phyloP scores from a whole-genome alignment of 495 filamentous ascomycete genomes.

The Xylaria scruposa region DNA sequence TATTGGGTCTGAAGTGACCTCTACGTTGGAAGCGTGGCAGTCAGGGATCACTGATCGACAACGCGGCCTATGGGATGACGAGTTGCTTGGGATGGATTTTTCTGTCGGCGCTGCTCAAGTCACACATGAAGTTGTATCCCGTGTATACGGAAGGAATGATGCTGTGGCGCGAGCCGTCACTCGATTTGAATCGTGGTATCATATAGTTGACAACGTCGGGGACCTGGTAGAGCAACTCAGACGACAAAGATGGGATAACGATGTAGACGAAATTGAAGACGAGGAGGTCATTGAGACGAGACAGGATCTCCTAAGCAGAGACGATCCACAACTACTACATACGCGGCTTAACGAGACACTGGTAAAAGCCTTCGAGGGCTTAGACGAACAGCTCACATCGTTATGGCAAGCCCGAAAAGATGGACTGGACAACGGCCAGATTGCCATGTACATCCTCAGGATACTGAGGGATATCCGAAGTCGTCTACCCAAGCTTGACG shows the following conservation, averaged over 20 bases:
- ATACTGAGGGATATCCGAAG: slow-evolving; percentile 76
- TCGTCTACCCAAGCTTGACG: slow-evolving; percentile 61
- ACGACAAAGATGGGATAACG: slow-evolving; percentile 75
- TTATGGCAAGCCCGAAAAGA: slow-evolving; percentile 54
- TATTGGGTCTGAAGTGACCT: slow-evolving; percentile 64
- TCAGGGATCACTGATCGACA: slow-evolving; percentile 52
- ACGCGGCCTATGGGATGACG: slow-evolving; percentile 67
- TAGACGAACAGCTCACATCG: slow-evolving; percentile 62
- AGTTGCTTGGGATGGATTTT: slow-evolving; percentile 54
- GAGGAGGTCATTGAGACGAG: slow-evolving; percentile 73
- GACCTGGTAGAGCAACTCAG: slow-evolving; percentile 69
- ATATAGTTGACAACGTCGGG: slow-evolving; percentile 64
- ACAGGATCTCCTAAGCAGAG: slow-evolving; percentile 67
- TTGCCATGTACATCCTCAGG: slow-evolving; percentile 76
- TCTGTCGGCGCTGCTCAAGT: slow-evolving; percentile 51
- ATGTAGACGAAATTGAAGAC: slow-evolving; percentile 76
- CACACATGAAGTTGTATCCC: slow-evolving; percentile 52
- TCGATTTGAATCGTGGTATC: slow-evolving; percentile 72
- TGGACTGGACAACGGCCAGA: slow-evolving; percentile 52
- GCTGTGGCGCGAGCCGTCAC: slow-evolving; percentile 64
- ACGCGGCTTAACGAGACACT: slow-evolving; percentile 66
- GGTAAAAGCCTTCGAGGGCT: slow-evolving; percentile 59
- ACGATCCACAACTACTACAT: slow-evolving; percentile 73
- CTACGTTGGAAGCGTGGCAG: slow-evolving; percentile 60
- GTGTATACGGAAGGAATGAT: slow-evolving; percentile 69